A percentile compares a stretch with the other conserved stretches of the same genome.
Evolutionary conservation across 371 early-diverging fungal genomes (phyloP).

Genomic region (Mortierella sp.): DNA sequence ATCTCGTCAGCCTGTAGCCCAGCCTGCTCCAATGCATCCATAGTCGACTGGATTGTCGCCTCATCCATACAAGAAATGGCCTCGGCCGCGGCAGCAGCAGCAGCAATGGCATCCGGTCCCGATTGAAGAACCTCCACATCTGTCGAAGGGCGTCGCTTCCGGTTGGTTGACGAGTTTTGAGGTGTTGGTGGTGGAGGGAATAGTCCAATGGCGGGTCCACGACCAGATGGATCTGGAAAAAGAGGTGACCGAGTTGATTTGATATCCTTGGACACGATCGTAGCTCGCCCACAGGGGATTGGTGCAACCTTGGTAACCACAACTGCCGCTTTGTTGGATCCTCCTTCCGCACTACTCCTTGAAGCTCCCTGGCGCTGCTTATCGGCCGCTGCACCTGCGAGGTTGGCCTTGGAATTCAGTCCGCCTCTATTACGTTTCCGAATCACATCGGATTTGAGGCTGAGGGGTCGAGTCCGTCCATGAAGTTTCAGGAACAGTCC

Average conservation of each 20-base stretch:
- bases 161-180: slow-evolving; percentile 25
- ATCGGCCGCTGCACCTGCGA: neutral
- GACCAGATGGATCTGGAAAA: neutral
- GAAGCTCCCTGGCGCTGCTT: neutral
- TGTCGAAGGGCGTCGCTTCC: slow-evolving; percentile 23
- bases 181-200: slow-evolving; percentile 23
- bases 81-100: neutral
- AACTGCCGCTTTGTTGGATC: neutral
- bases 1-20: neutral
- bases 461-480: slow-evolving; percentile 81
- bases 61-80: neutral
- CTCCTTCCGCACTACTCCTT: neutral
- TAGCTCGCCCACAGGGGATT: slow-evolving; percentile 1
- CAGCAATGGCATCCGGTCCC: neutral
- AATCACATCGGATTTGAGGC: slow-evolving; percentile 87
- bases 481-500: slow-evolving; percentile 88
- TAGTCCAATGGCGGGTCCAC: slow-evolving; percentile 18
- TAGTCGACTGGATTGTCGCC: neutral
- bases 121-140: slow-evolving; percentile 8
- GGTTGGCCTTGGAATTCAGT: slow-evolving; percentile 25
- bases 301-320: neutral
- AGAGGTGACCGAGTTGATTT: neutral
- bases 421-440: slow-evolving; percentile 81
- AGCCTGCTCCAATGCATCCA: neutral
- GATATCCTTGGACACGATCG: neutral